phyloP scores from a whole-genome alignment of 2,329 filamentous ascomycete species.

The Ilyonectria robusta region DNA sequence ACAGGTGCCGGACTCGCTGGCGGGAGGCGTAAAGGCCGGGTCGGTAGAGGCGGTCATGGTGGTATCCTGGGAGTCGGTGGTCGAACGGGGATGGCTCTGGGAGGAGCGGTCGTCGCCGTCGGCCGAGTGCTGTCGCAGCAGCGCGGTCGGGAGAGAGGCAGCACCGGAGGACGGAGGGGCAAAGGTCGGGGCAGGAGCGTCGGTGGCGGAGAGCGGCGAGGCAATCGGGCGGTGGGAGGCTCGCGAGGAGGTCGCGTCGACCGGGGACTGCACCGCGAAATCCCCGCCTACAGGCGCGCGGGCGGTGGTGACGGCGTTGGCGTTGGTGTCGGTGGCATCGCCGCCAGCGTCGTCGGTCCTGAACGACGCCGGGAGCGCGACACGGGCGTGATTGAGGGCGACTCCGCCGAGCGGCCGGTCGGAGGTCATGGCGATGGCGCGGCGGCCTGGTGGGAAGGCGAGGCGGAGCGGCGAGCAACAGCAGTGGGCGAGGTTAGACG shows the following conservation, averaged over 20 bases:
- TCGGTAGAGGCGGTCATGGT: constrained; percentile 44
- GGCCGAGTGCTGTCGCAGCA: constrained; percentile 35
- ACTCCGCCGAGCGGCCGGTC: constrained; percentile 41
- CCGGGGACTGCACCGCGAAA: constrained; percentile 43
- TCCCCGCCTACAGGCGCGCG: constrained; percentile 45
- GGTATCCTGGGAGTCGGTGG: constrained; percentile 44
- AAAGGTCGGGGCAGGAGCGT: constrained; percentile 24
- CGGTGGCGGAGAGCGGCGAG: constrained; percentile 29
- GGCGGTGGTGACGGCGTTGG: constrained; percentile 29
- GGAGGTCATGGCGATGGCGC: constrained; percentile 38
- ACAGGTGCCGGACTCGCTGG: constrained; percentile 42
- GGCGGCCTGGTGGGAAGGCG: constrained; percentile 23
- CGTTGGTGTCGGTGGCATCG: constrained; percentile 28
- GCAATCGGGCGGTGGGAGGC: constrained; percentile 41
- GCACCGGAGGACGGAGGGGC: constrained; percentile 30
- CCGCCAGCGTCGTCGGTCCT: constrained; percentile 30
- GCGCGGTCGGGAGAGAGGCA: constrained; percentile 27
- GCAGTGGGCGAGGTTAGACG: neutral
- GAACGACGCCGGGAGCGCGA: constrained; percentile 38
- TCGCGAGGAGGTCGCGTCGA: constrained; percentile 45
- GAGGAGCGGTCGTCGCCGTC: constrained; percentile 46
- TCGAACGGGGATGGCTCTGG: constrained; percentile 44
- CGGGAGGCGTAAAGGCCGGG: constrained; percentile 44
- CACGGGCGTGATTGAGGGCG: constrained; percentile 38
- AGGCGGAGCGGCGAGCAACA: constrained; percentile 19